Base-by-base conservation (phyloP, 495 filamentous ascomycete genomes). In the Aspergillus haitiensis region DNA sequence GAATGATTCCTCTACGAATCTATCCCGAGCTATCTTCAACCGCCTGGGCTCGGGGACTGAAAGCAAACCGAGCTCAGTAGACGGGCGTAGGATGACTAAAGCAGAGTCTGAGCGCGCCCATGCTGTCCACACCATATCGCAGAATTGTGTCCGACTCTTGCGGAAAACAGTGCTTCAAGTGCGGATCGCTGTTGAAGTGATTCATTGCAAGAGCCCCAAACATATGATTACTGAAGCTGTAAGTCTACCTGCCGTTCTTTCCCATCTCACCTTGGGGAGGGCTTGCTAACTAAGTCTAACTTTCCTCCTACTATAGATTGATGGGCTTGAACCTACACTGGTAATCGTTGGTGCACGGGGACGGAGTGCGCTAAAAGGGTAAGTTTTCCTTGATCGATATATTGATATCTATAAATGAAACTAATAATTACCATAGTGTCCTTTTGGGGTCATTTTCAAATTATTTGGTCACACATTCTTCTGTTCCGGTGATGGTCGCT, bases 161-260 rank as follows among this genome's bases (percentile, higher is more conserved):
- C 82, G 93, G 62, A 95, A 92, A 79, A 98, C 94, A 6, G 80
- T 89, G 55, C 78, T 98, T 42, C 93, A 98, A 69, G 92, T 96
- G 37, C 85, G 90, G 48, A 85, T 96, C 53, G 90, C 94, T 31
- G 87, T 98, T 36, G 94, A 98, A 71, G 93, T 97, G 18, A 90
- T 98, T 62, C 93, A 98, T 70, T 98, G 94, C 87, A 97, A 97
- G 81, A 96, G 89, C 64, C 92, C 93, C 7, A 91, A 88, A 72
- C 85, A 90, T 69, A 76, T 94, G 68, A 84, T 94, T 45, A 92
- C 87, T 4, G 91, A 94, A 75, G 89, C 92, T 62, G 83, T 84
- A 65, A 64, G 81, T 74, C 34, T 55, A 61, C 51, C 46, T 45
- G 36, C n/a, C 36, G n/a, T 45, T 32, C 15, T 46, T n/a, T 16